Evolutionary conservation across 2,329 filamentous ascomycete species (phyloP), one percentile per base, ranked within the genome.

Genomic region (Beauveria sp.): DNA sequence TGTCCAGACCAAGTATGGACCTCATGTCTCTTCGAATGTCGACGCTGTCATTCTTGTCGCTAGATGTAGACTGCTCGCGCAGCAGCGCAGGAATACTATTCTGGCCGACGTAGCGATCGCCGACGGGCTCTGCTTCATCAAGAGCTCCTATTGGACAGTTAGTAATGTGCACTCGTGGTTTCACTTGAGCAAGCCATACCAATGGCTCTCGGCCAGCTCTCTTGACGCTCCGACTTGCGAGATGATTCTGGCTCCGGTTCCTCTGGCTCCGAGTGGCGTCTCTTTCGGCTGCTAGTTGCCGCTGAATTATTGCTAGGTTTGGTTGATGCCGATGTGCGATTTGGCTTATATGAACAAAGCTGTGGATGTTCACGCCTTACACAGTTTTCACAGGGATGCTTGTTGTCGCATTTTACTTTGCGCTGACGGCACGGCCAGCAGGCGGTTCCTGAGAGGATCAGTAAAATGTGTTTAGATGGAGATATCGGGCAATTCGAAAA

Each of bases 361-460:
- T 83, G 79, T 2, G 84, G 79, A 66, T 88, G 85, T 63, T 87
- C 84, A 60, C 85, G 76, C 75, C 86, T 87, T 68, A 86, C 80
- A 68, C 85, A 88, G 69, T 88, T 88, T 68, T 87, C 84, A 71
- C 85, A 88, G 0, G 85, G 85, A 68, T 86, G 81, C 70, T 86
- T 84, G 71, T 87, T 87, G 74, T 87, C 85, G 70, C 85, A 88
- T 73, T 87, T 87, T 46, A 88, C 85, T 73, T 88, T 87, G 65
- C 85, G 79, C 71, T 87, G 85, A 51, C 85, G 79, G 69, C 85
- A 88, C 14, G 85, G 85, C 84, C 85, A 88, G 68, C 85, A 88
- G 5, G 83, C 83, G 47, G 83, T 86, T 62, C 83, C 83, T 86
- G 67, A 3, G 5, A 42, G 3, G 8, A 50, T 5, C 6, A 58